A percentile compares a stretch with the other conserved stretches of the same genome.
Conservation (phyloP, 2,329 filamentous ascomycete species). For the Lasiodiplodia citricola region DNA sequence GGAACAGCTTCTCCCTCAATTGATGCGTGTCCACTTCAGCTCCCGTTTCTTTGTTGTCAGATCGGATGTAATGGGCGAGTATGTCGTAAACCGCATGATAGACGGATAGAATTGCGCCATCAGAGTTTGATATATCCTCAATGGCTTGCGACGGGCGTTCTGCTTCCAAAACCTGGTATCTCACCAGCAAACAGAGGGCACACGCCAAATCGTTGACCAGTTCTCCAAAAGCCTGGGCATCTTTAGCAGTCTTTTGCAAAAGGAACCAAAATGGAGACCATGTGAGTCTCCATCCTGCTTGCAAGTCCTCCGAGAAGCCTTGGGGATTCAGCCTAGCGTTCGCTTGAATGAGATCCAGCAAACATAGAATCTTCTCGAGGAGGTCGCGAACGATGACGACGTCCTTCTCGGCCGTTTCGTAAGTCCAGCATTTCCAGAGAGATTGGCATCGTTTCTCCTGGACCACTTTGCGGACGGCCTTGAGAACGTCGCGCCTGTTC, state of each 20-base stretch:
- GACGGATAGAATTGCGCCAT: background rate
- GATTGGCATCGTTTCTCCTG: background rate
- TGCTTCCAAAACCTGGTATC: background rate
- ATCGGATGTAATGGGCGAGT: background rate
- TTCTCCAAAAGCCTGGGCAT: background rate
- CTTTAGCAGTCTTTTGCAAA: background rate
- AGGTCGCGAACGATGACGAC: background rate
- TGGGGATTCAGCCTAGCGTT: background rate
- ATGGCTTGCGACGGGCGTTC: background rate
- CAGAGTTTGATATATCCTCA: background rate
- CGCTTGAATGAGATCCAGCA: background rate
- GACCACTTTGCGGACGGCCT: background rate
- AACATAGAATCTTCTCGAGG: background rate
- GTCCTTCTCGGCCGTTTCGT: background rate
- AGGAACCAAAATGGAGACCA: constrained; percentile 3
- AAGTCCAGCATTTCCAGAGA: background rate
- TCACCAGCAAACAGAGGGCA: background rate
- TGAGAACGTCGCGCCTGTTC: background rate
- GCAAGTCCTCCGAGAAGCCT: background rate
- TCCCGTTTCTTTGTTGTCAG: background rate
- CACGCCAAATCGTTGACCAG: background rate
- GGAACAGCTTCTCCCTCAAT: background rate
- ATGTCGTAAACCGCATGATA: background rate
- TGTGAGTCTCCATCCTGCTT: background rate
- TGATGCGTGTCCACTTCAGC: background rate